Percentiles rank a stretch among this genome's conserved stretches.
Conservation (phyloP, 148 eudicot genomes). For the Fallopia convolvulus region DNA sequence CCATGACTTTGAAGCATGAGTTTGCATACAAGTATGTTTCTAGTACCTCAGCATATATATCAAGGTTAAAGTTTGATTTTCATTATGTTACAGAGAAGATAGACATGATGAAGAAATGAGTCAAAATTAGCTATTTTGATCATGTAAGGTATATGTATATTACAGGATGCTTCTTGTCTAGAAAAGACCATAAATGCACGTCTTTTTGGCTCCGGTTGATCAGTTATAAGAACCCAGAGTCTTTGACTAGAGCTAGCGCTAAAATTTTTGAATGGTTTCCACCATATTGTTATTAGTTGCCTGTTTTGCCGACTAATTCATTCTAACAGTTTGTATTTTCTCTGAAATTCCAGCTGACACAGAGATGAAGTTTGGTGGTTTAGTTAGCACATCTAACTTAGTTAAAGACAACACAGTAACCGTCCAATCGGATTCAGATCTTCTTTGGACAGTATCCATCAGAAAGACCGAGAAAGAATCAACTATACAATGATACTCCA, state of each 20-base stretch:
- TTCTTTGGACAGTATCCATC: constrained; percentile 89
- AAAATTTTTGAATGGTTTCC: no score
- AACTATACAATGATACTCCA: background rate
- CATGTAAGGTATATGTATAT: background rate
- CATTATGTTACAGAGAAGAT: no score
- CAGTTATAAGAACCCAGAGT: background rate
- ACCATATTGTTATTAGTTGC: background rate
- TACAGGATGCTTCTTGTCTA: background rate
- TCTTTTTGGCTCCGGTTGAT: background rate
- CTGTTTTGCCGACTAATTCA: background rate
- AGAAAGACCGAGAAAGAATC: constrained; percentile 12
- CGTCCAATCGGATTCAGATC: constrained; percentile 74
- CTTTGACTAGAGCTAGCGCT: background rate
- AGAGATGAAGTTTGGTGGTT: constrained; percentile 82
- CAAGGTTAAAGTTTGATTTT: background rate
- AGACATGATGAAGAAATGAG: background rate
- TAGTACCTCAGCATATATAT: background rate
- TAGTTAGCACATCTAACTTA: constrained; percentile 82
- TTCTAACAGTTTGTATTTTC: background rate
- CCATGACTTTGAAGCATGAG: background rate
- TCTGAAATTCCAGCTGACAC: constrained; percentile 47
- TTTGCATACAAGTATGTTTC: background rate
- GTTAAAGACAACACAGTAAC: constrained; percentile 52
- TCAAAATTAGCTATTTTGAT: background rate
- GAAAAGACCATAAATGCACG: background rate